phyloP scores from a whole-genome alignment of 2,329 filamentous ascomycete genomes.

The Stagonosporopsis cucurbitacearum region DNA sequence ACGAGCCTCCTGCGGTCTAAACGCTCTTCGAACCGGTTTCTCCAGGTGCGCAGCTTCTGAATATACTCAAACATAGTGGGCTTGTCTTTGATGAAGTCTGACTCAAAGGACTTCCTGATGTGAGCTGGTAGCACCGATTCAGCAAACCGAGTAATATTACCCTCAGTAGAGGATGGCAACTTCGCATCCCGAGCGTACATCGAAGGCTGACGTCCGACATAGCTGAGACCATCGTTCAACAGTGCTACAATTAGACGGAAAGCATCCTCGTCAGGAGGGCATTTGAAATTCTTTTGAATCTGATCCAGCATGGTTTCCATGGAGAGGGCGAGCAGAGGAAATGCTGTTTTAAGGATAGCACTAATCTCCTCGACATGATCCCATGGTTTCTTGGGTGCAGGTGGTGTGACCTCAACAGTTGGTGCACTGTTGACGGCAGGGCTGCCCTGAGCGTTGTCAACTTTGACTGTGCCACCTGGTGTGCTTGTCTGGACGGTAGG shows the following conservation, averaged over 20 bases:
- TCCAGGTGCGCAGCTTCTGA: conserved; percentile 92
- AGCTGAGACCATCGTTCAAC: conserved; percentile 92
- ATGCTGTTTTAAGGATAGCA: conserved; percentile 93
- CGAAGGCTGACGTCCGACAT: conserved; percentile 84
- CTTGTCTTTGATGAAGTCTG: conserved; percentile 94
- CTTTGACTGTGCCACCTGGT: conserved; percentile 48
- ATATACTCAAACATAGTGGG: conserved; percentile 99
- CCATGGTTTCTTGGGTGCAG: conserved; percentile 77
- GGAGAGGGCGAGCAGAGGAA: conserved; percentile 90
- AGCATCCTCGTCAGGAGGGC: conserved; percentile 95
- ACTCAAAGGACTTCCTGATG: conserved; percentile 94
- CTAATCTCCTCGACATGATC: conserved; percentile 96
- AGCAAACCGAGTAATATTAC: conserved; percentile 94
- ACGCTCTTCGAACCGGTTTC: conserved; percentile 97
- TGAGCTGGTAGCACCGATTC: conserved; percentile 94
- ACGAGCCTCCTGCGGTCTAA: conserved; percentile 80
- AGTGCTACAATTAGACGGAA: conserved; percentile 97
- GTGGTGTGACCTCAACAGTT: conserved; percentile 30
- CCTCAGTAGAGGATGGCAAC: conserved; percentile 86
- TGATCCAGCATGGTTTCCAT: conserved; percentile 99
- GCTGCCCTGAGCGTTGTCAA: conserved; percentile 47
- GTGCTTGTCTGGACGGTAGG: conserved; percentile 57
- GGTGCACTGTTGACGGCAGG: conserved; percentile 32
- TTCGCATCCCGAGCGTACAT: conserved; percentile 92
- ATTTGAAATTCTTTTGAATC: conserved; percentile 99